Conservation (phyloP, 2,329 filamentous ascomycete genomes). For the Dothideomycetidae sp. region DNA sequence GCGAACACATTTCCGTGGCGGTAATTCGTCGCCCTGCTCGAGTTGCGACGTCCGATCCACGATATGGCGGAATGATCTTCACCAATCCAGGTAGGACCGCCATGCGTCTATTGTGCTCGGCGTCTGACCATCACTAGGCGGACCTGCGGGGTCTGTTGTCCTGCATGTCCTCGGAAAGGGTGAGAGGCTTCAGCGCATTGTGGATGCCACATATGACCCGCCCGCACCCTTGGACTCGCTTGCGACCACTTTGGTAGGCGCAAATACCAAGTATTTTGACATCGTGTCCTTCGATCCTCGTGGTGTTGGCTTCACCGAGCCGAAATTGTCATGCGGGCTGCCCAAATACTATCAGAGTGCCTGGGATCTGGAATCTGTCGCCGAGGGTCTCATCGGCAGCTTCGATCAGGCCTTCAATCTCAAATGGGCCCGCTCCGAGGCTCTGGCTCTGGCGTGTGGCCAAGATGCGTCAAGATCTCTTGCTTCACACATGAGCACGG, state of each 20-base stretch:
- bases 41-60: slow-evolving; percentile 26
- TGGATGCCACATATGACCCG: slow-evolving; percentile 13
- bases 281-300: slow-evolving; percentile 31
- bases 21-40: slow-evolving; percentile 32
- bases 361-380: slow-evolving; percentile 21
- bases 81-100: slow-evolving; percentile 28
- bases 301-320: slow-evolving; percentile 25
- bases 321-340: slow-evolving; percentile 23
- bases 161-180: slow-evolving; percentile 22
- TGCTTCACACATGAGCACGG: slow-evolving; percentile 30
- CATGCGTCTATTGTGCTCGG: background rate
- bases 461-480: slow-evolving; percentile 18
- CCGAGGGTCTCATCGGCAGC: slow-evolving; percentile 25
- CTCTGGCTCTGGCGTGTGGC: slow-evolving; percentile 18
- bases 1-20: slow-evolving; percentile 27
- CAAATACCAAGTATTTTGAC: slow-evolving; percentile 21
- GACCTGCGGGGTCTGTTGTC: slow-evolving; percentile 32
- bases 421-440: slow-evolving; percentile 26
- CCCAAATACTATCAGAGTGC: slow-evolving; percentile 14
- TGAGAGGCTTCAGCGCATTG: slow-evolving; percentile 24
- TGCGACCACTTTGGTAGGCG: slow-evolving; percentile 2
- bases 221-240: slow-evolving; percentile 15
- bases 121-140: slow-evolving; percentile 13
- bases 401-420: slow-evolving; percentile 26
- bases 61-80: slow-evolving; percentile 34